phyloP scores from a whole-genome alignment of 257 asterid species.

The Solanum bulbocastanum region DNA sequence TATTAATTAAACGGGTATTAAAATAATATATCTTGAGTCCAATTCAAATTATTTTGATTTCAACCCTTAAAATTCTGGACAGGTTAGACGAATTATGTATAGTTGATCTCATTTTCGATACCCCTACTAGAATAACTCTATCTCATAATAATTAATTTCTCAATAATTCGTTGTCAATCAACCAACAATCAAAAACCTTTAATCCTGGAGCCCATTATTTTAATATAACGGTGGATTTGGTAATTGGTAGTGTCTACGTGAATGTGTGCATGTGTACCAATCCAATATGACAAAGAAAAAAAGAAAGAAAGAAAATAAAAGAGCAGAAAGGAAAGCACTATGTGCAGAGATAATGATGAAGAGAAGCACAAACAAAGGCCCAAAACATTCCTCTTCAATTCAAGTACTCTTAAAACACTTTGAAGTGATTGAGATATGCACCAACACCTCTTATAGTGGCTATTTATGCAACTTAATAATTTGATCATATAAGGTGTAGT shows the following conservation, averaged over 20 bases:
- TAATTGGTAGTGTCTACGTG: neutral
- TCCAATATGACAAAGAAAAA: slow-evolving; percentile 5
- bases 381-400: neutral
- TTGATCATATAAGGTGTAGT: neutral
- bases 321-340: neutral
- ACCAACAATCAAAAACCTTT: too few species aligned
- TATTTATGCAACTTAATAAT: neutral
- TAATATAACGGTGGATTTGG: neutral
- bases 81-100: too few species aligned
- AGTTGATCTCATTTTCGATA: too few species aligned
- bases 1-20: too few species aligned
- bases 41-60: too few species aligned
- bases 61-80: too few species aligned
- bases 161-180: too few species aligned
- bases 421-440: slow-evolving; percentile 23
- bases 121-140: too few species aligned
- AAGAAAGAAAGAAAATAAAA: neutral
- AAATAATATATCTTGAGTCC: too few species aligned
- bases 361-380: slow-evolving; percentile 13
- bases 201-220: neutral
- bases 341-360: slow-evolving; percentile 1
- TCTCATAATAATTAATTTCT: too few species aligned
- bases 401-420: neutral
- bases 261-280: neutral
- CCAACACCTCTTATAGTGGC: slow-evolving; percentile 26